These are phyloP conservation scores for Sugiyamaella floridensis DNA, from an alignment of 805 yeast species.

Conservation along the genomic window DNA sequence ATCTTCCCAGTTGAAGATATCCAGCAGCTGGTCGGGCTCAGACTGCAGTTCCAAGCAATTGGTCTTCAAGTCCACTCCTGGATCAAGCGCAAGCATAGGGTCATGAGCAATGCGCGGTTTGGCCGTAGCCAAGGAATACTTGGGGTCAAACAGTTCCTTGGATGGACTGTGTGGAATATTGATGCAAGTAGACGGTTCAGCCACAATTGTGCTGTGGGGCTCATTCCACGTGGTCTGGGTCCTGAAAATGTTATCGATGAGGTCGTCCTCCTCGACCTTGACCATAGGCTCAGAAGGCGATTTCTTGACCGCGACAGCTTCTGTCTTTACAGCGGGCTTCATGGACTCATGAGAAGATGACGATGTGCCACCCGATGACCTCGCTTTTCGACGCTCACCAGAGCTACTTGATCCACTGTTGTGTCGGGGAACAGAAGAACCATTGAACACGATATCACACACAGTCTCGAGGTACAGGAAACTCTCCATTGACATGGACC, in stretches of 20 bases:
- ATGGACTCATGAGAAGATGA: not conserved
- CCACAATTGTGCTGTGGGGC: not conserved
- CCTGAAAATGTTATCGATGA: not conserved
- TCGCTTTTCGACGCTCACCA: not conserved
- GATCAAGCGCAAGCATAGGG: not conserved
- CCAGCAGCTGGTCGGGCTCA: not conserved
- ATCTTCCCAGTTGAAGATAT: slow-evolving; percentile 8
- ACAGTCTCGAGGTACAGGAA: slow-evolving; percentile 17
- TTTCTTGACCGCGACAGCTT: not conserved
- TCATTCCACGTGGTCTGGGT: not conserved
- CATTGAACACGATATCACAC: slow-evolving; percentile 16
- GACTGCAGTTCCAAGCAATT: not conserved
- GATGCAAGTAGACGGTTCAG: not conserved
- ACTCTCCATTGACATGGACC: slow-evolving; percentile 15
- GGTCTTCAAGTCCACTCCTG: not conserved
- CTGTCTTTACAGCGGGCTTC: not conserved
- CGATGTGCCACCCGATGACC: not conserved
- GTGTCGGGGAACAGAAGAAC: slow-evolving; percentile 5
- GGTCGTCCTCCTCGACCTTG: not conserved
- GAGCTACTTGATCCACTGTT: not conserved
- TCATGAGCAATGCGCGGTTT: not conserved
- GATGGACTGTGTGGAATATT: slow-evolving; percentile 1
- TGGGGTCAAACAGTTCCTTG: not conserved
- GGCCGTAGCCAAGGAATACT: not conserved
- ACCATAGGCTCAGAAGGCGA: not conserved